Evolutionary conservation across 2,329 filamentous ascomycete species (phyloP).

Genomic region (Mycosphaerella arachidis): DNA sequence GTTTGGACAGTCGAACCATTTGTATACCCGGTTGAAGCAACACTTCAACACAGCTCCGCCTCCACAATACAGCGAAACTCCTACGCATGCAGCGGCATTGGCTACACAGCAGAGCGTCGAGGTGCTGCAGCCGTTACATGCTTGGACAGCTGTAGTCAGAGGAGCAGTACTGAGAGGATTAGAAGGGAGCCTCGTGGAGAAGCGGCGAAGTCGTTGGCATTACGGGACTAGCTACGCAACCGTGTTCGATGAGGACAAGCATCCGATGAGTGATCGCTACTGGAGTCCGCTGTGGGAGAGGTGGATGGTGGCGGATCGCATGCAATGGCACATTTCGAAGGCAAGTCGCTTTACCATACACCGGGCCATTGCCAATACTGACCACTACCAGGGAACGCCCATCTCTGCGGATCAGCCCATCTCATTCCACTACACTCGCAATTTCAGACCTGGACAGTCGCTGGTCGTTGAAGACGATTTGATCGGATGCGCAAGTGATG

Average conservation of each 20-base stretch:
- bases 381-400: constrained; percentile 55
- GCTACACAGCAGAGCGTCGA: constrained; percentile 57
- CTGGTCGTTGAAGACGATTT: constrained; percentile 75
- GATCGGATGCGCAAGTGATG: constrained; percentile 68
- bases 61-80: constrained; percentile 61
- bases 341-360: constrained; percentile 38
- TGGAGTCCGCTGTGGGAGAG: constrained; percentile 76
- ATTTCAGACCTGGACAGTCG: constrained; percentile 74
- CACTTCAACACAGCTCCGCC: constrained; percentile 57
- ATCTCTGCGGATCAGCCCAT: constrained; percentile 70
- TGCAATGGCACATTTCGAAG: constrained; percentile 84
- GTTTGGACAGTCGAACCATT: constrained; percentile 68
- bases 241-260: constrained; percentile 66
- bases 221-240: constrained; percentile 80
- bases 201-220: constrained; percentile 67
- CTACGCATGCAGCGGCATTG: constrained; percentile 56
- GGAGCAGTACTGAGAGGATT: constrained; percentile 71
- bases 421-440: constrained; percentile 80
- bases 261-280: constrained; percentile 68
- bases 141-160: constrained; percentile 75
- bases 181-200: constrained; percentile 75
- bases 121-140: constrained; percentile 77
- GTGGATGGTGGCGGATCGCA: constrained; percentile 78
- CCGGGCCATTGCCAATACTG: neutral
- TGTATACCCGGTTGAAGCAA: constrained; percentile 65